A percentile compares a stretch with the other conserved stretches of the same genome.
Evolutionary conservation across 768 basidiomycete genomes (phyloP).

Genomic region (Lenzites betulinus): DNA sequence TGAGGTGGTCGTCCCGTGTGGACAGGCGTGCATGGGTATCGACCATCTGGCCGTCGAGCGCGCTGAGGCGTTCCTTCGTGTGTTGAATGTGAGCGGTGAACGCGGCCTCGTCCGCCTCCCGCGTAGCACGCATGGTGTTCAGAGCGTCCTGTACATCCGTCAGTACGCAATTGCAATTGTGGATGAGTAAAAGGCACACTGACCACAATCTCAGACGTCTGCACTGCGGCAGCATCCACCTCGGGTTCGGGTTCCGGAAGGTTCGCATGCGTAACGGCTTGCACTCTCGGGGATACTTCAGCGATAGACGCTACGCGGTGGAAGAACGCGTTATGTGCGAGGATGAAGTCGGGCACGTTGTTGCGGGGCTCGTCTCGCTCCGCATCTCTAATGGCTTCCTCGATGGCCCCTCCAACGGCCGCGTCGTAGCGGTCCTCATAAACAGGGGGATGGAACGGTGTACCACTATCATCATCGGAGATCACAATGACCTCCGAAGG

Average conservation of each 20-base stretch:
- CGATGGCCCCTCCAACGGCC: not conserved
- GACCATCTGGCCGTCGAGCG: slow-evolving; percentile 43
- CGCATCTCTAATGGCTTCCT: not conserved
- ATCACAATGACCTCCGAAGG: slow-evolving; percentile 16
- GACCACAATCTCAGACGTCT: slow-evolving; percentile 16
- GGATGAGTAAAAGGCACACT: slow-evolving; percentile 3
- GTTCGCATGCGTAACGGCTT: not conserved
- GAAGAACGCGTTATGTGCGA: not conserved
- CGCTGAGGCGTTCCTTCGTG: slow-evolving; percentile 42
- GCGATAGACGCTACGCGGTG: not conserved
- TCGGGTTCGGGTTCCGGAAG: not conserved
- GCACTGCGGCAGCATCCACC: not conserved
- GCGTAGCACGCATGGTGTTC: slow-evolving; percentile 39
- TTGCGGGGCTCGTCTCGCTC: not conserved
- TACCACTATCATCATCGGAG: slow-evolving; percentile 12
- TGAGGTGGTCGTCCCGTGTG: slow-evolving; percentile 36
- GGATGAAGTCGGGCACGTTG: not conserved
- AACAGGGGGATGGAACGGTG: not conserved
- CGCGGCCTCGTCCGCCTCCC: slow-evolving; percentile 36
- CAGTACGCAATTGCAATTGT: not conserved
- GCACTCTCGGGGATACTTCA: not conserved
- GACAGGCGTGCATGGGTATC: slow-evolving; percentile 37
- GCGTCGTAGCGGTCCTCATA: not conserved
- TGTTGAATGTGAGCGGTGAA: slow-evolving; percentile 44
- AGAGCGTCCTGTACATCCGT: slow-evolving; percentile 33